Evolutionary conservation across 352 stramenopile species (phyloP).

Genomic region (Phytopythium litorale): DNA sequence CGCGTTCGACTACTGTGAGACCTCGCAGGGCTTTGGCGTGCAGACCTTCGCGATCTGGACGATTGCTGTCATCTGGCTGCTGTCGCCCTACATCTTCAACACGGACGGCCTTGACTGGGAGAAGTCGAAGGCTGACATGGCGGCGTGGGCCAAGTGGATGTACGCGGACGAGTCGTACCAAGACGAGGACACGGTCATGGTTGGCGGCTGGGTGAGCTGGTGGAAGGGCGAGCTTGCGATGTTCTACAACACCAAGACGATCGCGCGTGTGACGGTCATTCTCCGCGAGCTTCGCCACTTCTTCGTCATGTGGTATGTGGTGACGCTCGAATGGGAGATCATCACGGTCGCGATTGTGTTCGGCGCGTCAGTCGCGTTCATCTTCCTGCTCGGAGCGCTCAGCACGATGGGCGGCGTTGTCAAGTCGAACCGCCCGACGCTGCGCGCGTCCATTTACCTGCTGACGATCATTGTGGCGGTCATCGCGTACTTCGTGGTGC

Average conservation of each 20-base stretch:
- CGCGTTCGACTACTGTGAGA: conserved; percentile 59
- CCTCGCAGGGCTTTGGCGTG: conserved; percentile 70
- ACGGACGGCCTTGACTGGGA: conserved; percentile 82
- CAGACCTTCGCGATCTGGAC: conserved; percentile 82
- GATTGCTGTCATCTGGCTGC: conserved; percentile 67
- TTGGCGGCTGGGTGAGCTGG: conserved; percentile 75
- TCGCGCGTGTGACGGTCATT: conserved; percentile 72
- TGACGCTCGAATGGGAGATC: conserved; percentile 64
- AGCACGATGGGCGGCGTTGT: conserved; percentile 27
- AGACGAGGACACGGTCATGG: conserved; percentile 63
- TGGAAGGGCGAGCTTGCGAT: conserved; percentile 76
- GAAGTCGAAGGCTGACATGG: conserved; percentile 79
- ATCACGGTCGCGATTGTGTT: conserved; percentile 53
- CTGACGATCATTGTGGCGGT: conserved; percentile 29
- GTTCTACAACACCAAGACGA: conserved; percentile 67
- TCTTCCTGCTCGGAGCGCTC: conserved; percentile 54
- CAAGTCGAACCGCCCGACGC: conserved; percentile 26
- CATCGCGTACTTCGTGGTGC: conserved; percentile 47
- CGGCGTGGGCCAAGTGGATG: conserved; percentile 78
- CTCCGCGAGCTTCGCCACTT: conserved; percentile 79
- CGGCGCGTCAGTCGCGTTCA: conserved; percentile 42
- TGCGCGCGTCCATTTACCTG: conserved; percentile 55
- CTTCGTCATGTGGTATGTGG: conserved; percentile 82
- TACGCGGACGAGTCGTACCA: conserved; percentile 63
- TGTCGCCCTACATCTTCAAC: conserved; percentile 84